Base-by-base conservation (phyloP, 139 green algal genomes). In the Deuterostichococcus epilithicus region DNA sequence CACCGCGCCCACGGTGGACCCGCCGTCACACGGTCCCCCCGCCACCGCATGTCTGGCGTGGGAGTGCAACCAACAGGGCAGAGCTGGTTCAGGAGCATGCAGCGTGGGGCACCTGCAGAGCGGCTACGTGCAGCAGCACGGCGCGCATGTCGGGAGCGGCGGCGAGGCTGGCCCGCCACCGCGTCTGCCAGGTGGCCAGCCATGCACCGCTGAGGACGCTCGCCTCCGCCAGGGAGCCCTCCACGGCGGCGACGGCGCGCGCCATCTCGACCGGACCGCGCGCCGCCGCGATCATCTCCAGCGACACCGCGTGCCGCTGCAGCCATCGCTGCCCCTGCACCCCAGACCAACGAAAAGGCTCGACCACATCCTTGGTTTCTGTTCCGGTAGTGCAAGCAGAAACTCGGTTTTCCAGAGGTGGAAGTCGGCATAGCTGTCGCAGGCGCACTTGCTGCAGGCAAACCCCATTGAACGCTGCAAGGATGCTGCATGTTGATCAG, bases 111-210 rank as follows among this genome's bases (percentile, higher is more conserved):
- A 82, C 73, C 82, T 90, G 89, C 80, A 95, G 74, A 37, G 87
- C 75, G 30, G 84, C 81, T 20, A 89, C n/a, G 73, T 90, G 82
- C 58, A 90, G 63, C 28, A 85, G 42, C 28, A 78, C 73, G 32
- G 91, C 83, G 37, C 77, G 81, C 36, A 80, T 10, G 74, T 87
- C 78, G 3, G 30, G 35, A 22, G 67, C 80, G 1, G 45, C 34
- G 18, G 70, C 60, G 23, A 91, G 44, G 42, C 63, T 81, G 63
- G 73, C 47, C 30, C 83, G 73, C 90, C 90, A 94, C 15, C 74
- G 15, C 34, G 33, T 23, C 37, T 80, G 68, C 86, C 86, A 93
- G 5, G 60, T 35, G 5, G 84, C 74, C 36, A 20, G 33, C 86
- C 86, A 91, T 30, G 80, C 68, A n/a, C 67, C 38, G 15, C 67